Evolutionary conservation across 495 filamentous ascomycete genomes (phyloP).

Genomic region (Lasiosphaeria ovina): DNA sequence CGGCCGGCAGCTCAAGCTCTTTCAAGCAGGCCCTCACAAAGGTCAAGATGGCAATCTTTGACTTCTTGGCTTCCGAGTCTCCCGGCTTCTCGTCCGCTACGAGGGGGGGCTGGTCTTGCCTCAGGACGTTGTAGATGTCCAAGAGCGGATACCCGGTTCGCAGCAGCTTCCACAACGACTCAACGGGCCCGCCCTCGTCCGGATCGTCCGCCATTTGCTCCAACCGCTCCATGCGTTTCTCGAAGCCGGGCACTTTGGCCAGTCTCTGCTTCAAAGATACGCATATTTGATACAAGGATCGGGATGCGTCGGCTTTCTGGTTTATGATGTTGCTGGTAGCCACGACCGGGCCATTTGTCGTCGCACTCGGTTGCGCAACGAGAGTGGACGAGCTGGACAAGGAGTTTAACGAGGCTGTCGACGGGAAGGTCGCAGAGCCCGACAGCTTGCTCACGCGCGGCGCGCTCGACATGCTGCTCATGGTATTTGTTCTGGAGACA

Average conservation of each 20-base stretch:
- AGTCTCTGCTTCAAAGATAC: conserved; percentile 76
- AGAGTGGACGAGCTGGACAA: conserved; percentile 43
- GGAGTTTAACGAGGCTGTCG: conserved; percentile 48
- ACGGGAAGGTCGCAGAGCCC: conserved; percentile 48
- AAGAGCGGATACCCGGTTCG: conserved; percentile 81
- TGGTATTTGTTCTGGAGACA: conserved; percentile 33
- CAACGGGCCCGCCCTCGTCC: conserved; percentile 76
- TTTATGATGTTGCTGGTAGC: conserved; percentile 93
- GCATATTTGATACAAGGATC: conserved; percentile 93
- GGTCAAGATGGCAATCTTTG: conserved; percentile 58
- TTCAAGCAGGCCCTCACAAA: conserved; percentile 55
- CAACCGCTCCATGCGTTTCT: conserved; percentile 66
- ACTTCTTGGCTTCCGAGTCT: conserved; percentile 59
- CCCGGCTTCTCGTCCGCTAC: conserved; percentile 57
- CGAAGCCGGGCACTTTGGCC: conserved; percentile 78
- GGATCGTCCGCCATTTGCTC: conserved; percentile 43
- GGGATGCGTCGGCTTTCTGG: conserved; percentile 79
- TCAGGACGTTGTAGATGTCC: conserved; percentile 81
- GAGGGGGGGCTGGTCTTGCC: conserved; percentile 58
- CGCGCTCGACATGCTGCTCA: conserved; percentile 43
- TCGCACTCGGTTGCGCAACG: conserved; percentile 33
- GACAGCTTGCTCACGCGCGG: conserved; percentile 54
- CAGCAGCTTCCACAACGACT: conserved; percentile 85
- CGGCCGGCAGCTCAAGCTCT: conserved; percentile 71
- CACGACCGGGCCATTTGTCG: conserved; percentile 55